These are phyloP conservation scores for Euphorbia pulcherrima DNA, from an alignment of 345 rosid genomes.

Conservation along the genomic window DNA sequence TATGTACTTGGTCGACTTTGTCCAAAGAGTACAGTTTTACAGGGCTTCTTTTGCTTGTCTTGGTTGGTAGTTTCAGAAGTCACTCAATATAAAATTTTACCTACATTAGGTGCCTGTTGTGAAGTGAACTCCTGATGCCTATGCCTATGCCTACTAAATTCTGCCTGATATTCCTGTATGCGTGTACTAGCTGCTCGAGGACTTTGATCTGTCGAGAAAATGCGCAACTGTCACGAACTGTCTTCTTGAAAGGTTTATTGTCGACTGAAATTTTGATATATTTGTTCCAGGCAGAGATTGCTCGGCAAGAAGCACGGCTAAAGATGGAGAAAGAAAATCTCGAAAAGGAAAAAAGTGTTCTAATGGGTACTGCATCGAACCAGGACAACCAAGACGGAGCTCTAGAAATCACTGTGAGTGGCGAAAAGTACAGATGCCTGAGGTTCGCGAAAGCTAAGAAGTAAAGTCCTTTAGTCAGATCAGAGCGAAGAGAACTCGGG, in stretches of 20 bases:
- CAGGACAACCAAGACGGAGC: conserved; percentile 98
- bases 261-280: neutral
- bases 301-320: conserved; percentile 89
- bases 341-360: conserved; percentile 95
- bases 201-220: neutral
- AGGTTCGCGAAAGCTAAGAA: conserved; percentile 94
- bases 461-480: conserved; percentile 27
- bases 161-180: neutral
- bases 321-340: conserved; percentile 94
- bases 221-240: neutral
- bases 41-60: too few species aligned
- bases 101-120: neutral
- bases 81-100: neutral
- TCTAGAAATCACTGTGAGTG: conserved; percentile 90
- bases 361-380: conserved; percentile 93
- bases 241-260: neutral
- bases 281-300: conserved; percentile 65
- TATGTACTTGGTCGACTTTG: neutral
- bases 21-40: neutral
- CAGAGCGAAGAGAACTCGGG: neutral
- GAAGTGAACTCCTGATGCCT: neutral
- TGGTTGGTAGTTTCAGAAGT: neutral
- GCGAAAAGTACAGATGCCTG: conserved; percentile 86
- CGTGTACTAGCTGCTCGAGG: neutral
- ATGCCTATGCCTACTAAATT: neutral